Base-by-base conservation (phyloP, 2,329 filamentous ascomycete genomes). In the Aspergillus pseudonomiae region DNA sequence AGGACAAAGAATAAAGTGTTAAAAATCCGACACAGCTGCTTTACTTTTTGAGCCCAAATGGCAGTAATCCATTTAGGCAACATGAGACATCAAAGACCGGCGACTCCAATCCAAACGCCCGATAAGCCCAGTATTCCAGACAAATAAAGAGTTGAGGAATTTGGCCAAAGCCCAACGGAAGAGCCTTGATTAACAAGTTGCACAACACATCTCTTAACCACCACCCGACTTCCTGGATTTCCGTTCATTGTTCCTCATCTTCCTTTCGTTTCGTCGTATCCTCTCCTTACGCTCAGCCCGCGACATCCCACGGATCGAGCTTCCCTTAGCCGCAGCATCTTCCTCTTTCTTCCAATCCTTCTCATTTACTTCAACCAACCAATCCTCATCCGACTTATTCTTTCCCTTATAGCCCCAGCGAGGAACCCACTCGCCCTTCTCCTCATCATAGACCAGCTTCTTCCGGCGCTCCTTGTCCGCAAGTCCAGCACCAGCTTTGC, bases 391-490 rank as follows among this genome's bases (percentile, higher is more conserved):
- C 65, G 89, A 88, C 84, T 95, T 94, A 79, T 95, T 95, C 78
- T 91, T 89, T 65, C 91, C 94, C 82, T 94, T 91, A 82, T 95
- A 97, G 0, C 95, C 95, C 93, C 94, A 99, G 80, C 93, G 94
- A 67, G 92, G 90, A 75, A 93, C 91, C 93, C 93, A 98, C 77
- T 95, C 91, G 68, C 92, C 91, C 36, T 83, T 91, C 63, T 85
- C 88, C 79, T 96, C 92, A 79, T 98, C 93, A 78, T 90, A 98
- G 62, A 90, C 88, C 72, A 94, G 81, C 81, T 97, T 91, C 78
- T 81, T 82, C 67, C 77, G 74, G 46, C 88, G 85, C 85, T 80
- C 84, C 66, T 88, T 86, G 78, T 89, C 85, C 76, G 95, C 93
- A 69, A 91, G 71, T 11, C 75, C 73, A 7, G 72, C 76, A n/a